These are phyloP conservation scores for Albugo laibachii DNA, from an alignment of 352 stramenopile genomes.

Conservation along the genomic window DNA sequence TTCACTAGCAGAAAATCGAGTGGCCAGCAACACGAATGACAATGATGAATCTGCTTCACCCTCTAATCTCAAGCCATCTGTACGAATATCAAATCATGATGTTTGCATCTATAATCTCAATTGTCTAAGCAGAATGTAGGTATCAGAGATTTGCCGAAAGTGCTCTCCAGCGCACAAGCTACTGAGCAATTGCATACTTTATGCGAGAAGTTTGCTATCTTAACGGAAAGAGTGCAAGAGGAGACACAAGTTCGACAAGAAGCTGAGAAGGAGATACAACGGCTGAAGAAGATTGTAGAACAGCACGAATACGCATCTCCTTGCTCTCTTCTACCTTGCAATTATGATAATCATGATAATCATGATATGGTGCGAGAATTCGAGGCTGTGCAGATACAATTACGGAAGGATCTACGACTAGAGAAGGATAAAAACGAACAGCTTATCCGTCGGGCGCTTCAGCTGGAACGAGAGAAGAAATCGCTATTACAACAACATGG, in stretches of 20 bases:
- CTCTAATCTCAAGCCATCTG: no score
- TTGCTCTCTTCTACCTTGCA: slow-evolving; percentile 22
- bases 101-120: no score
- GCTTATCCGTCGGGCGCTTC: slow-evolving; percentile 35
- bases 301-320: slow-evolving; percentile 12
- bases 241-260: slow-evolving; percentile 52
- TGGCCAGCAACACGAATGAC: no score
- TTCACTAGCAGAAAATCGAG: no score
- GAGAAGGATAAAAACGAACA: slow-evolving; percentile 66
- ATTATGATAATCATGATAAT: slow-evolving; percentile 32
- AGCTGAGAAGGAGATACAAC: slow-evolving; percentile 45
- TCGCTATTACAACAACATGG: slow-evolving; percentile 12
- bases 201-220: slow-evolving; percentile 63
- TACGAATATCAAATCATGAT: no score
- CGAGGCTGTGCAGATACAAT: slow-evolving; percentile 29
- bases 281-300: slow-evolving; percentile 42
- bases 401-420: slow-evolving; percentile 35
- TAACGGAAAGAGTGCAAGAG: slow-evolving; percentile 76
- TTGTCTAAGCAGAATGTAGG: no score
- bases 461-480: slow-evolving; percentile 53
- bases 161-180: slow-evolving; percentile 32
- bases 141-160: no score
- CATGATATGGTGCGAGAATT: slow-evolving; percentile 44
- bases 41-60: no score
- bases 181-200: slow-evolving; percentile 60